Evolutionary conservation across 768 basidiomycete genomes (phyloP), one percentile per base, ranked within the genome.

Genomic region (Tubosaeta sp.): DNA sequence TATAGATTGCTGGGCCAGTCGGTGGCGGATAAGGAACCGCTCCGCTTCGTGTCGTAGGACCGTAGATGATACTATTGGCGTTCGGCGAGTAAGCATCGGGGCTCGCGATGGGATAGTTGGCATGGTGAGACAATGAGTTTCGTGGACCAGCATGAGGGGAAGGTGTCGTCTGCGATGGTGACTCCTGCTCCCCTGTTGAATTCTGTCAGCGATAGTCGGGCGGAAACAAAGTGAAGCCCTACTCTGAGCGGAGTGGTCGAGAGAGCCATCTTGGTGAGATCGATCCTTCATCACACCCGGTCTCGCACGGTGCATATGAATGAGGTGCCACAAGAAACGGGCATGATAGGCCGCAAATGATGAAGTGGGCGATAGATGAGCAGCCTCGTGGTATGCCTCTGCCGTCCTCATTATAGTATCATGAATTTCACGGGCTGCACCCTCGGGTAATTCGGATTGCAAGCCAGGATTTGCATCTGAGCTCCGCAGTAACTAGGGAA

Each of bases 331-430:
- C 34, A 93, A 71, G 70, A 93, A 93, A 45, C 89, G 84, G 35
- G 86, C 81, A 59, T 92, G 90, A 55, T 84, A 83, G 30, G 82
- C 81, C n/a, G 84, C 84, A 16, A 82, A 79, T 36, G 80, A 81
- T 25, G 82, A 80, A 24, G 80, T 78, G 5, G 80, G 75, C 16
- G 82, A 81, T 40, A 81, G 68, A 31, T 76, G 69, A 10, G 86
- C 84, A 14, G 86, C 86, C 49, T 85, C 83, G 46, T 84, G 78
- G 63, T 90, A 92, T 0, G 88, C 86, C 57, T 88, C 84, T 10
- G 88, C 88, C 5, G 87, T 83, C 59, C 80, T 77, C 40, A 76
- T 72, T 55, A 92, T 90, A 12, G 80, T 70, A 9, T 69, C 60
- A 61, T 90, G 78, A 16, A 90, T 86, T 51, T 89, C 81, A 40